Percentiles rank a stretch among this genome's conserved stretches.
These are phyloP conservation scores for Prunella vulgaris DNA, from an alignment of 257 asterid genomes.

Conservation along the genomic window DNA sequence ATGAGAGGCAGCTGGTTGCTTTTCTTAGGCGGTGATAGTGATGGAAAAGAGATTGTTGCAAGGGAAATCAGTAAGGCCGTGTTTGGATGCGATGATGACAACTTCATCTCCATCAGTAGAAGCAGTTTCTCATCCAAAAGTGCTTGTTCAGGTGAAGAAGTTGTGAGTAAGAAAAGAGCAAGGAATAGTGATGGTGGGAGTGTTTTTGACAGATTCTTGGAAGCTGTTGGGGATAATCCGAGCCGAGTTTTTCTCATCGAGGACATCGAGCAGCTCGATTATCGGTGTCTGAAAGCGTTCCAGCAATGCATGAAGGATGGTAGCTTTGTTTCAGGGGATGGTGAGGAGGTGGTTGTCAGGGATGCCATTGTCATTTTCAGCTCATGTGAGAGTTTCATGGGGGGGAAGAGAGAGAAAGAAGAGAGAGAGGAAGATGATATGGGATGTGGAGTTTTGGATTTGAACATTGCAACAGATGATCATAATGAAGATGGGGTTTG, in stretches of 20 bases:
- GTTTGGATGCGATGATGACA: conserved; percentile 40
- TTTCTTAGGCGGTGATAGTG: conserved; percentile 58
- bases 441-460: conserved; percentile 40
- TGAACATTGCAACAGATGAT: conserved; percentile 53
- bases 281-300: conserved; percentile 35
- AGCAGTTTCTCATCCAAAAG: conserved; percentile 38
- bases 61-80: conserved; percentile 56
- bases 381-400: too few relatives aligned
- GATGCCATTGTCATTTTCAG: conserved; percentile 75
- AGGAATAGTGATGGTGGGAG: conserved; percentile 57
- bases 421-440: conserved; percentile 7
- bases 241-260: conserved; percentile 66
- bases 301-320: conserved; percentile 47
- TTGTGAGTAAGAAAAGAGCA: conserved; percentile 53
- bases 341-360: conserved; percentile 42
- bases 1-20: conserved; percentile 54
- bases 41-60: conserved; percentile 61
- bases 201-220: conserved; percentile 53
- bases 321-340: conserved; percentile 24
- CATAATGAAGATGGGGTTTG: conserved; percentile 34
- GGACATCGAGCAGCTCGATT: conserved; percentile 52
- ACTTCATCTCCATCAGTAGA: conserved; percentile 34
- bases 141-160: conserved; percentile 25
- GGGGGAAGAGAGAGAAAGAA: not conserved
- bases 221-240: conserved; percentile 54